Evolutionary conservation across 176 grass and related monocot species (phyloP), one percentile per base, ranked within the genome.

Genomic region (Carex scoparia): DNA sequence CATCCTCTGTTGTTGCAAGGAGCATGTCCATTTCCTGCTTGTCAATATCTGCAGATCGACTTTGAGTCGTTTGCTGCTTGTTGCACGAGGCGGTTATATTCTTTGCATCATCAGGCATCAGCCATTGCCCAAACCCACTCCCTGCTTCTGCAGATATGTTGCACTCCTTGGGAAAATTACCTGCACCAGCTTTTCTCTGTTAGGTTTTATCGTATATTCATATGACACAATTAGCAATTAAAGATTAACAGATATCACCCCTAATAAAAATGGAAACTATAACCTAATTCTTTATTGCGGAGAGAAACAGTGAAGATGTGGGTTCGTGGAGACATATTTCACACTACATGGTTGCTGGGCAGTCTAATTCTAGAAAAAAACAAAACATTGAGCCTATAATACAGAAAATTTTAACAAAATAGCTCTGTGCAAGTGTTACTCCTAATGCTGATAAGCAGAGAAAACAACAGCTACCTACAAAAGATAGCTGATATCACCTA

Each of bases 141-240:
- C 88, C 89, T 44, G 82, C 83, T 83, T 98, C 96, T 2, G 87
- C 78, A 51, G 85, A 74, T 69, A 98, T 94, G 27, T 88, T 90
- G 69, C 93, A 98, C 59, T 98, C 95, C 19, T 85, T 98, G 44
- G 95, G 93, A 71, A 98, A 98, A 87, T 92, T 91, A 49, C 95
- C 79, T 81, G 53, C 58, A 15, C 2, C 1, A 56, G 16, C 5
- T 77, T 77, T 55, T 32, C 19, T 77, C 33, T 33, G 10, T 77
- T 77, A 77, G 19, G 73, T 4, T 57, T 33, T 7, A 77, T 56
- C 48, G 23, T 27, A 46, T 77, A 55, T 31, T 77, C 10, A 76
- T 31, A 76, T 14, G 55, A 76, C 38, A 72, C 1, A 46, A 46
- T 46, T 23, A 54, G 49, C 0, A 15, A 55, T 77, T 27, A 77